Conservation (phyloP, 2,329 filamentous ascomycete genomes). For the Nothophoma quercina region DNA sequence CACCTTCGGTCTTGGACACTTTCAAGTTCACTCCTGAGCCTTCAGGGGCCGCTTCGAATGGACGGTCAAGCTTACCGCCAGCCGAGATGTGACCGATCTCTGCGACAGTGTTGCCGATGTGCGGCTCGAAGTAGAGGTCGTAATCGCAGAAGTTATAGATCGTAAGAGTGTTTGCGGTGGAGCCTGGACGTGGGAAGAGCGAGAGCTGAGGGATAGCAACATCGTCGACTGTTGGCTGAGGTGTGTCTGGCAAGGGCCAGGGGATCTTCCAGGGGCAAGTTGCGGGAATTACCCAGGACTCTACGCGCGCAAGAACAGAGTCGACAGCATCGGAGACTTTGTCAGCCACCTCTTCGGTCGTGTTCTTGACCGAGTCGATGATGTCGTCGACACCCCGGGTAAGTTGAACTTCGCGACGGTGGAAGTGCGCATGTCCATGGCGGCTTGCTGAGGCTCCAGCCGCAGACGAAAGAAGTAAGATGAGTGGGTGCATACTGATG, state of each 20-base stretch:
- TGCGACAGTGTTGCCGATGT: constrained; percentile 5
- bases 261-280: constrained; percentile 17
- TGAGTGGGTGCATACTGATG: neutral
- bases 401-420: constrained; percentile 4
- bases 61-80: constrained; percentile 10
- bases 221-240: constrained; percentile 17
- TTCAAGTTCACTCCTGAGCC: constrained; percentile 23
- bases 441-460: constrained; percentile 2
- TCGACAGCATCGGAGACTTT: constrained; percentile 10
- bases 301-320: constrained; percentile 13
- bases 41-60: constrained; percentile 13
- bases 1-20: constrained; percentile 19
- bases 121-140: constrained; percentile 20
- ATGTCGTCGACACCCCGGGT: constrained; percentile 7
- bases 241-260: constrained; percentile 22
- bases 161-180: constrained; percentile 19
- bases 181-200: constrained; percentile 18
- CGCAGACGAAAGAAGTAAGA: constrained; percentile 7
- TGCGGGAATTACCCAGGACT: constrained; percentile 15
- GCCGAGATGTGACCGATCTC: constrained; percentile 13
- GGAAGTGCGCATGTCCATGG: constrained; percentile 5
- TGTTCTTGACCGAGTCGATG: constrained; percentile 10
- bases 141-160: constrained; percentile 31
- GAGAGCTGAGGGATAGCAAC: constrained; percentile 19
- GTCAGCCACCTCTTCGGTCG: constrained; percentile 3